Evolutionary conservation across 1,139 yeast genomes (phyloP).

Genomic region (Petasospora rhodanensis): DNA sequence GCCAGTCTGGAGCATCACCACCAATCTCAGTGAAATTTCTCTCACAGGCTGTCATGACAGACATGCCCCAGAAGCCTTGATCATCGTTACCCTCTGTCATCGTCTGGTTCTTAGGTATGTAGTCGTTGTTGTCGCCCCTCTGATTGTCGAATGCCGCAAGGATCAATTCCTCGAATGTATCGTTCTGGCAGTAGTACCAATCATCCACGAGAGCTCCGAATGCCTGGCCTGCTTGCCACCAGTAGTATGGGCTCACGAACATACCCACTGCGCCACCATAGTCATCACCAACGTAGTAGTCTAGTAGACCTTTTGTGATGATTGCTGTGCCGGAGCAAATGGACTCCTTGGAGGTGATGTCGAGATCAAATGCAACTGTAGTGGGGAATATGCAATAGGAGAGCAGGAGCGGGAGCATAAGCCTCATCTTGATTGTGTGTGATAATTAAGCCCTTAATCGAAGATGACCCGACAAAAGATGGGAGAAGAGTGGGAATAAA

Average conservation of each 20-base stretch:
- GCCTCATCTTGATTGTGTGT: background rate
- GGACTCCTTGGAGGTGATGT: conserved; percentile 23
- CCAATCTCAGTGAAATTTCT: conserved; percentile 49
- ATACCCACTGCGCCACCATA: conserved; percentile 48
- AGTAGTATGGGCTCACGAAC: conserved; percentile 57
- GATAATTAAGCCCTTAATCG: background rate
- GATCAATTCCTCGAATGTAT: conserved; percentile 36
- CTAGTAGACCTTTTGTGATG: conserved; percentile 47
- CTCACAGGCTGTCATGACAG: conserved; percentile 58
- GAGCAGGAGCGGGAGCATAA: background rate
- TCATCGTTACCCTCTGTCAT: conserved; percentile 69
- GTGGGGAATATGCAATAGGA: background rate
- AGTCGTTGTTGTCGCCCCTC: conserved; percentile 48
- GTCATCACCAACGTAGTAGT: conserved; percentile 51
- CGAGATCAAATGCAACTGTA: conserved; percentile 2
- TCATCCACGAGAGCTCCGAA: conserved; percentile 58
- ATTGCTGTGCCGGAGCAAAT: conserved; percentile 47
- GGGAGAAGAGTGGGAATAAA: background rate
- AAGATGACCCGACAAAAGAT: background rate
- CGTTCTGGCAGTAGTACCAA: conserved; percentile 46
- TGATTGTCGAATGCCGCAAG: conserved; percentile 50
- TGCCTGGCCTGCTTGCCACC: conserved; percentile 74
- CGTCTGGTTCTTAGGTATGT: conserved; percentile 55
- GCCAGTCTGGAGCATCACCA: conserved; percentile 39
- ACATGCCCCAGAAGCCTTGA: conserved; percentile 67